Evolutionary conservation across 352 stramenopile species (phyloP), one percentile per base, ranked within the genome.

Genomic region (Phytophthora pini): DNA sequence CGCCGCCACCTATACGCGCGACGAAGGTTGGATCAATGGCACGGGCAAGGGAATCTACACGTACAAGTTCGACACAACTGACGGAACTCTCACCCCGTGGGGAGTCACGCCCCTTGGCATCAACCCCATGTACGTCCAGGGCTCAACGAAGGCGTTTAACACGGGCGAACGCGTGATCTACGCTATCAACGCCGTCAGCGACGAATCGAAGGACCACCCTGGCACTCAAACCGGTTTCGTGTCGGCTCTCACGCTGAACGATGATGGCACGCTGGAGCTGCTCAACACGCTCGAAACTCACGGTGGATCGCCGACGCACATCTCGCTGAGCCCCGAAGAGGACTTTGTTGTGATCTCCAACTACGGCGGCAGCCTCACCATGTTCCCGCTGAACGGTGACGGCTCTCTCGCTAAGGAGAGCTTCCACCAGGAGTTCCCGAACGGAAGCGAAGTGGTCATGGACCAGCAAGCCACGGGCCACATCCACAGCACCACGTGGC

Each of bases 71-170:
- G 62, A 85, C 54, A 77, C 74, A 34, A 72, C 15, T 10, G 68
- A 71, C 13, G 80, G 80, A 24, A 61, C 67, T 13, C 74, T 92
- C 26, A 77, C 62, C 8, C 56, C 72, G 0, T 59, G 77, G 43
- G 63, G 59, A 15, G 76, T 84, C 60, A 74, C 70, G 26, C 52
- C 65, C n/a, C 50, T 81, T n/a, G 87, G 87, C 39, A 74, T 84
- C 60, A 95, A 95, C 68, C 85, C 87, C 36, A 88, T 79, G 27
- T 94, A 82, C 72, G 54, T 95, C 24, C 61, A 68, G 20, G 66
- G 70, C 54, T 74, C 76, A 10, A 49, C 43, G 15, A 76, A 65
- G n/a, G 46, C 51, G 11, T 77, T 77, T 53, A 64, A 41, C 26
- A 59, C 63, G 3, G 65, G 70, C 24, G 48, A 72, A 24, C 65